Evolutionary conservation across 805 yeast genomes (phyloP).

Genomic region (Priceomyces carsonii): DNA sequence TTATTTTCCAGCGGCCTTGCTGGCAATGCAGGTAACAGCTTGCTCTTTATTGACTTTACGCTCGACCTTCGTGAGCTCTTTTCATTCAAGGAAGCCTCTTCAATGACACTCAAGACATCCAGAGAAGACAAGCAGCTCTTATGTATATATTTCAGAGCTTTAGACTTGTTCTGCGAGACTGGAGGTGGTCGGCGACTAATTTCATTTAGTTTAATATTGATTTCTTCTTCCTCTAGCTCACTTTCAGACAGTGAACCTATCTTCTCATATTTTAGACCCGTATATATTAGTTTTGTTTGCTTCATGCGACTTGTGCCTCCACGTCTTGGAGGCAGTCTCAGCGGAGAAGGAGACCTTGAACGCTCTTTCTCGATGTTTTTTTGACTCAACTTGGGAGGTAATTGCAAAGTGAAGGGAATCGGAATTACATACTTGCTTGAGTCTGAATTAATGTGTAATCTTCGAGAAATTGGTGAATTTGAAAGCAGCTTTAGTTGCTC

Average conservation of each 20-base stretch:
- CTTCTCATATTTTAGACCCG: slow-evolving; percentile 38
- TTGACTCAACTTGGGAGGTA: slow-evolving; percentile 42
- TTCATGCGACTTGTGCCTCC: slow-evolving; percentile 10
- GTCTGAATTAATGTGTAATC: slow-evolving; percentile 33
- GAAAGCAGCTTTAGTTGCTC: slow-evolving; percentile 30
- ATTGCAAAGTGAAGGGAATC: slow-evolving; percentile 40
- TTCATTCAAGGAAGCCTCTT: slow-evolving; percentile 33
- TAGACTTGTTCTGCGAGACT: slow-evolving; percentile 23
- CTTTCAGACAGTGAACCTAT: slow-evolving; percentile 23
- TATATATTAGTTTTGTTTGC: slow-evolving; percentile 27
- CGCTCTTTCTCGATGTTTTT: slow-evolving; percentile 14
- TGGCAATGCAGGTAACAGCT: slow-evolving; percentile 2
- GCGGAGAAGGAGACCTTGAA: slow-evolving; percentile 14
- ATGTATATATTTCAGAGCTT: slow-evolving; percentile 23
- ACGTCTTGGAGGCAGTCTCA: slow-evolving; percentile 6
- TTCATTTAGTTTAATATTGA: slow-evolving; percentile 5
- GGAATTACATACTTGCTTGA: slow-evolving; percentile 36
- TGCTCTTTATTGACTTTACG: slow-evolving; percentile 10
- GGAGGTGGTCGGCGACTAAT: slow-evolving; percentile 27
- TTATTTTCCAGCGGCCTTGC: not conserved
- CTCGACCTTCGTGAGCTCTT: slow-evolving; percentile 34
- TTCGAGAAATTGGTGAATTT: slow-evolving; percentile 35
- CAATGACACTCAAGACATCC: slow-evolving; percentile 45
- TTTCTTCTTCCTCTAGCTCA: slow-evolving; percentile 17
- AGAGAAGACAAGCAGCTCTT: slow-evolving; percentile 20